Base-by-base conservation (phyloP, 345 rosid species). In the Syzygium aqueum region DNA sequence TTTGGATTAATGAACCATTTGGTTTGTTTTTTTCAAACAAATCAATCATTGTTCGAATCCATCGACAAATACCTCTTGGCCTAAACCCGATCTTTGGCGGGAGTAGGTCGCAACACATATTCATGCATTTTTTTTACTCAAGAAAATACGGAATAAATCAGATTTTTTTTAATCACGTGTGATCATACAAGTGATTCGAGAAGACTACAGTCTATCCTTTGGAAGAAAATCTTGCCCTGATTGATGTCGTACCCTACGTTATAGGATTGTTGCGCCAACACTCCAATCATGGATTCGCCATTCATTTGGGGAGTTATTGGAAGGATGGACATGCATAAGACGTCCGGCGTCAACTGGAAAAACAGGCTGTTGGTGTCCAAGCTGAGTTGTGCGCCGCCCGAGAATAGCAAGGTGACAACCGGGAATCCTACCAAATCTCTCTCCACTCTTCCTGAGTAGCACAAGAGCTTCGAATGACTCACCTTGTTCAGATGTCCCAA, bases 251-350 rank as follows among this genome's bases (percentile, higher is more conserved):
- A 92, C 8, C 87, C 93, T 12, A 92, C 83, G 77, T 92, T 92
- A 50, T 92, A 89, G 51, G 90, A 85, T 77, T 91, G 93, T 52
- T 92, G 93, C 40, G 95, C 94, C 89, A 92, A 87, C 84, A 90
- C 49, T 21, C 94, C 94, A 86, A 92, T 90, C 16, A 91, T 33
- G 25, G 89, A 86, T 49, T 90, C 49, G 12, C 52, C 87, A 87
- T 27, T 28, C 51, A 33, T 19, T 52, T 21, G 51, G 12, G 51
- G 43, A 50, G 8, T 7, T 49, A 61, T 84, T 50, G 33, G 90
- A 87, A 17, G 85, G 56, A 90, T 85, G 11, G 94, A 90, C 94
- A 92, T 87, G 91, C 96, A 92, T 49, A 93, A 89, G 22, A 63
- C 85, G 27, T 89, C 49, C 8, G 86, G 37, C 22, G 54, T 37